Evolutionary conservation across 2,329 filamentous ascomycete species (phyloP).

Genomic region (Colletotrichum godetiae): DNA sequence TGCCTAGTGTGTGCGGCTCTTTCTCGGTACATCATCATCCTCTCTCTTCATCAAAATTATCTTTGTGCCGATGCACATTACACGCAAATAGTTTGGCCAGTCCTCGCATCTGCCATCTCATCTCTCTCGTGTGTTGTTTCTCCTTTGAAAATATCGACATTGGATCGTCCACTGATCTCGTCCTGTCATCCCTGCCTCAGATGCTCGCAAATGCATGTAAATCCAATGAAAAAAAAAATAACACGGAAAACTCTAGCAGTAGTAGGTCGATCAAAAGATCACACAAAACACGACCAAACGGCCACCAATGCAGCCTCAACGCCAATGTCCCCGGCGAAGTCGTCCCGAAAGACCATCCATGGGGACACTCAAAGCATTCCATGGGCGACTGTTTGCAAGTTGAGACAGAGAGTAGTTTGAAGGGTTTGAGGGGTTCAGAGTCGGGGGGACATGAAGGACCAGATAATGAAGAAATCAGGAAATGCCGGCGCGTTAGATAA

Average conservation of each 20-base stretch:
- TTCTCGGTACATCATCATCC: conserved; percentile 16
- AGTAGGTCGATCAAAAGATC: conserved; percentile 6
- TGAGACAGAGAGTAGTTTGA: neutral
- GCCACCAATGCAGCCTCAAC: conserved; percentile 34
- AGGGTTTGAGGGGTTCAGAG: neutral
- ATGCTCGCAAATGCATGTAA: conserved; percentile 31
- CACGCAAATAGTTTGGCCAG: conserved; percentile 3
- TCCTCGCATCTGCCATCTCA: conserved; percentile 15
- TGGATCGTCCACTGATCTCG: conserved; percentile 9
- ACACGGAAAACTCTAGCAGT: conserved; percentile 18
- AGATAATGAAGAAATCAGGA: conserved; percentile 5
- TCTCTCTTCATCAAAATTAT: conserved; percentile 18
- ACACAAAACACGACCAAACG: conserved; percentile 7
- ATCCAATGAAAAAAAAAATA: conserved; percentile 4
- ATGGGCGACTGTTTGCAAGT: neutral
- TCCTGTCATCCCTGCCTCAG: conserved; percentile 11
- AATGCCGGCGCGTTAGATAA: conserved; percentile 11
- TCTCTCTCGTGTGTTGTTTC: conserved; percentile 15
- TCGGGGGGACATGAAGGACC: neutral
- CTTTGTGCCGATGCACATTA: neutral
- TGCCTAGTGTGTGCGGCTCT: conserved; percentile 21
- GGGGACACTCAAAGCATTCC: neutral
- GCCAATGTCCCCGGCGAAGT: conserved; percentile 9
- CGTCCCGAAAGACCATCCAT: conserved; percentile 2
- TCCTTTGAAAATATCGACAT: conserved; percentile 14